Evolutionary conservation across 345 rosid species (phyloP).

Genomic region (Nasturtium officinale): DNA sequence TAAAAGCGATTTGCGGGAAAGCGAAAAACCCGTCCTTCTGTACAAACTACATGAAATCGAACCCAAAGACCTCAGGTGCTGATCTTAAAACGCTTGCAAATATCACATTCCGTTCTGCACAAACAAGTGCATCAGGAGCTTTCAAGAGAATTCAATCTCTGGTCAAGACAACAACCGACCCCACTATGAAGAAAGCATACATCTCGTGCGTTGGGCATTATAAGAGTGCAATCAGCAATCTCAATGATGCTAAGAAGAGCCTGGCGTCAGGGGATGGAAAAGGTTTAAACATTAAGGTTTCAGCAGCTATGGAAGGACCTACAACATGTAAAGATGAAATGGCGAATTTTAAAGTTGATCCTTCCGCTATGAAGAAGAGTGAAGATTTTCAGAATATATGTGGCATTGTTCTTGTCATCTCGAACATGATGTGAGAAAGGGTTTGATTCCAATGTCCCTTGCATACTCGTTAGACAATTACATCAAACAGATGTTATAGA

Average conservation of each 20-base stretch:
- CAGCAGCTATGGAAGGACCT: conserved; percentile 39
- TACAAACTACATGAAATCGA: conserved; percentile 27
- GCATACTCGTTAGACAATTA: neutral
- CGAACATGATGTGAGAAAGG: conserved; percentile 37
- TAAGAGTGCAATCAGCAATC: conserved; percentile 26
- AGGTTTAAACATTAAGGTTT: conserved; percentile 39
- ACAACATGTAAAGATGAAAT: conserved; percentile 29
- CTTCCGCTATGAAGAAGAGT: conserved; percentile 22
- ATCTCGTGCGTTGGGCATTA: conserved; percentile 27
- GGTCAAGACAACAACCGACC: conserved; percentile 18
- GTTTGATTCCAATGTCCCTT: conserved; percentile 12
- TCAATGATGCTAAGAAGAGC: conserved; percentile 29
- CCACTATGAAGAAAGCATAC: conserved; percentile 21
- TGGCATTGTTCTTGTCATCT: conserved; percentile 39
- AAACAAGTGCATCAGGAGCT: conserved; percentile 32
- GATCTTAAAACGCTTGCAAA: conserved; percentile 24
- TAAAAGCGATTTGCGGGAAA: conserved; percentile 24
- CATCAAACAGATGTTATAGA: neutral
- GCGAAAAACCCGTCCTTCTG: conserved; percentile 36
- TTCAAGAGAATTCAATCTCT: conserved; percentile 3
- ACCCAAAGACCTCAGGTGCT: conserved; percentile 25
- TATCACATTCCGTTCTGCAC: conserved; percentile 30
- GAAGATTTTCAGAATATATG: conserved; percentile 37
- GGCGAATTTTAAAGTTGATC: conserved; percentile 24
- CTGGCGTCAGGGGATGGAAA: conserved; percentile 10